Base-by-base conservation (phyloP, 768 basidiomycete genomes). In the Kwoniella dendrophila region DNA sequence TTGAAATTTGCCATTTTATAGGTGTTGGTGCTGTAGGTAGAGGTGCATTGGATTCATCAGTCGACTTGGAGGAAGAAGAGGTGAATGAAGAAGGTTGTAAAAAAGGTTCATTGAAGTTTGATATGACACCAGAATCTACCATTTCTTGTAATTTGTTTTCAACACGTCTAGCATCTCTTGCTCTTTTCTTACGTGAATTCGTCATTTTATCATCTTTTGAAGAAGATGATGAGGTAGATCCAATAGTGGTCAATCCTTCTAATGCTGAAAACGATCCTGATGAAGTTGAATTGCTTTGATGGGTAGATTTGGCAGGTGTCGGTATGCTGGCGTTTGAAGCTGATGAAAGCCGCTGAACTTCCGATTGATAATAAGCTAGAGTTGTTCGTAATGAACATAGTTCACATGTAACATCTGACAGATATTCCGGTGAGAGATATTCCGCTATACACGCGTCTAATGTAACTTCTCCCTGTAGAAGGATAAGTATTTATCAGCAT, bases 341-440 rank as follows among this genome's bases (percentile, higher is more conserved):
- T 78, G 59, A 80, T 40, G 84, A 83, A 11, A 92, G 80, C 22
- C 82, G 80, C 34, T 86, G 83, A 4, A 86, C 81, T 56, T 94
- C 92, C 8, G 84, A 79, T 40, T 81, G 50, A 77, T 56, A 94
- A 82, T 48, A 86, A 82, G 49, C 81, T 81, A 67, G 85, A 0
- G 96, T 98, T 18, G 88, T 87, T 4, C 86, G 81, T 63, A 98
- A 81, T 1, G 92, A 91, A 74, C 96, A 99, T 63, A 88, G 87
- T 22, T 93, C 87, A 79, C 96, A 99, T 27, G 92, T 86, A 70
- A 92, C 95, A 73, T 94, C 93, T n/a, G 85, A 85, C 47, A 99
- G 83, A 34, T 90, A 79, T 75, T 99, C 96, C 30, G 95, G 83
- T 11, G 87, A 84, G 29, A 92, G 95, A 77, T 94, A 96, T 44